Evolutionary conservation across 345 rosid species (phyloP).

Genomic region (Populus pruinosa): DNA sequence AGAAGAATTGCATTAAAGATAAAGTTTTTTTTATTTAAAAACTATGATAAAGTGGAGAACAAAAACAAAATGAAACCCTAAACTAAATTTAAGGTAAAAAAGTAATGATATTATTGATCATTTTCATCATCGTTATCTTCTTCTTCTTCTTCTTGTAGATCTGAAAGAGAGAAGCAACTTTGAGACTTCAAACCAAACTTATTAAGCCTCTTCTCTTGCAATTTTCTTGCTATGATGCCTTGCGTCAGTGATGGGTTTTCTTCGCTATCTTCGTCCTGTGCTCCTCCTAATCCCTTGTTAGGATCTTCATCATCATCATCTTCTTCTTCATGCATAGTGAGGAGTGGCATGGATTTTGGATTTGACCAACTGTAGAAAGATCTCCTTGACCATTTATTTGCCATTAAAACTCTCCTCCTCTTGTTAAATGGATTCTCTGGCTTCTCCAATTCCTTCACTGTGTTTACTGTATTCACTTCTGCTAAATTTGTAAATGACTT

Average conservation of each 20-base stretch:
- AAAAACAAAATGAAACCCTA: neutral
- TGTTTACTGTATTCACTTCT: slow-evolving; percentile 33
- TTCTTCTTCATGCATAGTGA: slow-evolving; percentile 43
- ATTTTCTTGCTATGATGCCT: neutral
- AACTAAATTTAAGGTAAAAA: neutral
- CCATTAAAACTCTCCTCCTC: slow-evolving; percentile 58
- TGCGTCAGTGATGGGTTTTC: slow-evolving; percentile 4
- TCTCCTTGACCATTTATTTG: slow-evolving; percentile 43
- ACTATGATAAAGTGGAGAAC: neutral
- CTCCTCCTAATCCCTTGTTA: neutral
- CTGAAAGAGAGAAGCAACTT: slow-evolving; percentile 69
- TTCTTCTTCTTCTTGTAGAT: slow-evolving; percentile 51
- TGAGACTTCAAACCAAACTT: slow-evolving; percentile 39
- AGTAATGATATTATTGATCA: neutral
- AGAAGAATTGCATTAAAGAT: neutral
- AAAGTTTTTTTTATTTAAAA: slow-evolving; percentile 2
- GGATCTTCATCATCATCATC: neutral
- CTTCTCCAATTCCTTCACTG: slow-evolving; percentile 54
- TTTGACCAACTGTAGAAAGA: slow-evolving; percentile 46
- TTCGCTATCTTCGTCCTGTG: neutral
- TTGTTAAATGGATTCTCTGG: slow-evolving; percentile 76
- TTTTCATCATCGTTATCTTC: neutral
- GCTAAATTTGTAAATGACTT: slow-evolving; percentile 69
- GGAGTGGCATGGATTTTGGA: slow-evolving; percentile 80
- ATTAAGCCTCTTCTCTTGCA: slow-evolving; percentile 16